Conservation (phyloP, 768 basidiomycete species). For the Boletus fagicola region DNA sequence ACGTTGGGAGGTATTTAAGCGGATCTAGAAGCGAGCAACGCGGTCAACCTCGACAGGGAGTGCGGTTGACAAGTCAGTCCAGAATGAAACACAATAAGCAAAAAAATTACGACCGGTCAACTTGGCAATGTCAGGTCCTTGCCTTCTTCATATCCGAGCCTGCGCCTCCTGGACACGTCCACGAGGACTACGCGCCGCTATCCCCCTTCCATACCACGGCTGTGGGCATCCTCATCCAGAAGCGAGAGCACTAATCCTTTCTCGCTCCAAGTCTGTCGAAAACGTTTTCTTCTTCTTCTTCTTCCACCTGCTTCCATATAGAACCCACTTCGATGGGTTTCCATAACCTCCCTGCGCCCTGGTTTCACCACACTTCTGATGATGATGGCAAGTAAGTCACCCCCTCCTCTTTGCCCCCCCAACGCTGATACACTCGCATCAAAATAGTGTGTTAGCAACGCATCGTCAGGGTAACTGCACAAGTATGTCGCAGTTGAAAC, state of each 20-base stretch:
- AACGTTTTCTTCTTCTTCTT: not conserved
- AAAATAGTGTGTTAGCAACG: not conserved
- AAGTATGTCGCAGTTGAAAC: not conserved
- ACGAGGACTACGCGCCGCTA: constrained; percentile 14
- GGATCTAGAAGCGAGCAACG: constrained; percentile 24
- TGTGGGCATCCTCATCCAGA: not conserved
- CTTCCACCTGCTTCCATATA: not conserved
- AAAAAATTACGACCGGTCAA: constrained; percentile 5
- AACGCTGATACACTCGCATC: not conserved
- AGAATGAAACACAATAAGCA: constrained; percentile 15
- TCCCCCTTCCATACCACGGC: not conserved
- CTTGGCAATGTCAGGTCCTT: constrained; percentile 1
- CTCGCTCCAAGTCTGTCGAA: not conserved
- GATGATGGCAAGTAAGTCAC: not conserved
- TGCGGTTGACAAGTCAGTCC: constrained; percentile 1
- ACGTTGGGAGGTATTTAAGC: constrained; percentile 26
- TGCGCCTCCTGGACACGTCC: not conserved
- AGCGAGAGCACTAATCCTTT: not conserved
- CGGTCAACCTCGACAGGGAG: constrained; percentile 7
- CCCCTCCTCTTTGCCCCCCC: no score
- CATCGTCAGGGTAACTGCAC: not conserved
- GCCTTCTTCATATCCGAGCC: constrained; percentile 26
- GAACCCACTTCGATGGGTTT: not conserved
- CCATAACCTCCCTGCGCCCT: not conserved
- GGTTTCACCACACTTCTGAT: not conserved